A percentile compares a stretch with the other conserved stretches of the same genome.
phyloP scores from a whole-genome alignment of 192 early-diverging fungal species.

The Glomus cerebriforme region DNA sequence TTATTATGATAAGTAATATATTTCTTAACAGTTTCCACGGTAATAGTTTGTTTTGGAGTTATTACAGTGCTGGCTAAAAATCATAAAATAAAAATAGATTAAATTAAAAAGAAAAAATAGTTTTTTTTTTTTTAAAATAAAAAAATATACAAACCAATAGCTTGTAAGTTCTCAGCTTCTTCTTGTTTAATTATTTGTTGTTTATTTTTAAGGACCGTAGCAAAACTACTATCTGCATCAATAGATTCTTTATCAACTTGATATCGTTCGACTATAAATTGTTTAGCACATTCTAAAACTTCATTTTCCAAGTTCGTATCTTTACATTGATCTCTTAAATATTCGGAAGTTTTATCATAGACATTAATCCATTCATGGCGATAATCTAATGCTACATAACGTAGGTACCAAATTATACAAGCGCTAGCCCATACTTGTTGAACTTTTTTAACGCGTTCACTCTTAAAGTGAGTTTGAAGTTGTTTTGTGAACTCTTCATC shows the following conservation, averaged over 20 bases:
- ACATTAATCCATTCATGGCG: not conserved
- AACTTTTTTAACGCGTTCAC: not conserved
- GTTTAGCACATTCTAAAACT: constrained; percentile 15
- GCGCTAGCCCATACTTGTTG: constrained; percentile 15
- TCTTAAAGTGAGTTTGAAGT: constrained; percentile 12
- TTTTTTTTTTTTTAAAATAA: too few species aligned
- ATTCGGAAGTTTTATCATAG: constrained; percentile 14
- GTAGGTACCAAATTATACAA: constrained; percentile 11
- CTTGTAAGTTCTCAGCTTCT: not conserved
- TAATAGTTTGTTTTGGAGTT: not conserved
- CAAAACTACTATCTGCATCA: not conserved
- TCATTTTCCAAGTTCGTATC: not conserved
- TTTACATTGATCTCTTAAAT: constrained; percentile 18
- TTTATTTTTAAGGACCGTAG: not conserved
- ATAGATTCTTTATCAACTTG: constrained; percentile 7
- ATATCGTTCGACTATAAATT: constrained; percentile 20
- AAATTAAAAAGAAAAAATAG: not conserved
- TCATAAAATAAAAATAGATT: not conserved
- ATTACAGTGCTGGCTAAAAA: not conserved
- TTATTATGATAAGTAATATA: not conserved
- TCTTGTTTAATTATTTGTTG: not conserved
- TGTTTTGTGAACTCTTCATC: not conserved
- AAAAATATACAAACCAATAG: not conserved
- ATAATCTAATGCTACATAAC: constrained; percentile 22
- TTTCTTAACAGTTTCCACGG: not conserved